A percentile compares a stretch with the other conserved stretches of the same genome.
phyloP scores from a whole-genome alignment of 768 basidiomycete genomes.

The Pisolithus sp. region DNA sequence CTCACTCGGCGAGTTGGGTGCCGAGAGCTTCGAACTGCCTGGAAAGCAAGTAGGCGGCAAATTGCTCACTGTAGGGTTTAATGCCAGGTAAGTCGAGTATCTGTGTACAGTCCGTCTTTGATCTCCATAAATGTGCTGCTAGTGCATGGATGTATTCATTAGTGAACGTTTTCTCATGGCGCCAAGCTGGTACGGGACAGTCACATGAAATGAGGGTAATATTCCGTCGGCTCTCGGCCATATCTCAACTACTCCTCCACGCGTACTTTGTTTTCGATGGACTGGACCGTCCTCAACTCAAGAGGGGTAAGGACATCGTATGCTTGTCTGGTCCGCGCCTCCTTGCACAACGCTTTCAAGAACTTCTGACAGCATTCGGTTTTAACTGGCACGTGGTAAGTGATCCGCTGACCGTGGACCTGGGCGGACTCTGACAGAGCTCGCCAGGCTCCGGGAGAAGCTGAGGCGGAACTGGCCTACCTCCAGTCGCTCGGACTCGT shows the following conservation, averaged over 20 bases:
- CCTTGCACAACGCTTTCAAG: constrained; percentile 21
- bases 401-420: not conserved
- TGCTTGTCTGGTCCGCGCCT: constrained; percentile 18
- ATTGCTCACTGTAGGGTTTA: not conserved
- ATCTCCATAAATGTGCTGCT: constrained; percentile 14
- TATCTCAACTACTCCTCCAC: constrained; percentile 32
- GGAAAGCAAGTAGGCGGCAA: not conserved
- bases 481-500: constrained; percentile 1
- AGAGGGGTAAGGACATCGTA: too few relatives aligned
- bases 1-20: not conserved
- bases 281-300: constrained; percentile 34
- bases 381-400: constrained; percentile 28
- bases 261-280: constrained; percentile 51
- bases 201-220: constrained; percentile 40
- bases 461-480: constrained; percentile 1
- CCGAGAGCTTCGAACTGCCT: not conserved
- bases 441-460: constrained; percentile 2
- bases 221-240: constrained; percentile 33
- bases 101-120: not conserved
- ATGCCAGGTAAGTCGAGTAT: not conserved
- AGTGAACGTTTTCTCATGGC: not conserved
- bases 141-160: constrained; percentile 8
- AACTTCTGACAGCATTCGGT: constrained; percentile 36
- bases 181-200: constrained; percentile 25
- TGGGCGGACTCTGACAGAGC: not conserved